Percentiles rank a stretch among this genome's conserved stretches.
Evolutionary conservation across 2,329 filamentous ascomycete species (phyloP).

Genomic region (Bipolaris gigantea): DNA sequence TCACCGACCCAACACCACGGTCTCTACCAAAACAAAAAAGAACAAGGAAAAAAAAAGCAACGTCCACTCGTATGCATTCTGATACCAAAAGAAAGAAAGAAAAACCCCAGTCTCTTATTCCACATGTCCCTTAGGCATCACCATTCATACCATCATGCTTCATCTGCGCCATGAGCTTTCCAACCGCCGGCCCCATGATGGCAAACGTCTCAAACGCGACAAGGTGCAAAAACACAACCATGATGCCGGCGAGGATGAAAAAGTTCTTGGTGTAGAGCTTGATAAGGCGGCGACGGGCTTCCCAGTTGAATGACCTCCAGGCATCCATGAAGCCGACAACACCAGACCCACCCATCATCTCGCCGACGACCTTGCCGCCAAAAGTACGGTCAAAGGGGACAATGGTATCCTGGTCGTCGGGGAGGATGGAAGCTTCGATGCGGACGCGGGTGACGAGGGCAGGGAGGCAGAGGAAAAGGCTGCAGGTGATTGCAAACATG

Average conservation of each 20-base stretch:
- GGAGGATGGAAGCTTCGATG: slow-evolving; percentile 83
- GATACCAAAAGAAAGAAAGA: background rate
- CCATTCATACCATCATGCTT: slow-evolving; percentile 19
- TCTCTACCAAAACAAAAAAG: too few species aligned
- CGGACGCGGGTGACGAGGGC: slow-evolving; percentile 76
- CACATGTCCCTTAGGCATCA: background rate
- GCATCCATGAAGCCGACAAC: slow-evolving; percentile 73
- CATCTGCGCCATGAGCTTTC: slow-evolving; percentile 24
- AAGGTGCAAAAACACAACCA: slow-evolving; percentile 53
- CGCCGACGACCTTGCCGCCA: slow-evolving; percentile 73
- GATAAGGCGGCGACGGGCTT: slow-evolving; percentile 71
- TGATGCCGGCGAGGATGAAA: slow-evolving; percentile 54
- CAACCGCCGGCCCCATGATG: slow-evolving; percentile 46
- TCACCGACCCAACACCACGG: too few species aligned
- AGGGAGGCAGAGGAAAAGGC: slow-evolving; percentile 75
- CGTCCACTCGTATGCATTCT: background rate
- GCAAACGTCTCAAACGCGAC: slow-evolving; percentile 58
- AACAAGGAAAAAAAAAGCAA: too few species aligned
- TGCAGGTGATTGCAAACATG: slow-evolving; percentile 50
- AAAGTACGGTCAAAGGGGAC: slow-evolving; percentile 90
- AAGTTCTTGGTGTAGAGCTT: slow-evolving; percentile 75
- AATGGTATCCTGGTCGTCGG: slow-evolving; percentile 78
- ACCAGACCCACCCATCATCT: slow-evolving; percentile 71
- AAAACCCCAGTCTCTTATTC: too few species aligned
- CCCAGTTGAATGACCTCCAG: slow-evolving; percentile 75